Conservation (phyloP, 805 yeast genomes). For the Yarrowia phangngaensis region DNA sequence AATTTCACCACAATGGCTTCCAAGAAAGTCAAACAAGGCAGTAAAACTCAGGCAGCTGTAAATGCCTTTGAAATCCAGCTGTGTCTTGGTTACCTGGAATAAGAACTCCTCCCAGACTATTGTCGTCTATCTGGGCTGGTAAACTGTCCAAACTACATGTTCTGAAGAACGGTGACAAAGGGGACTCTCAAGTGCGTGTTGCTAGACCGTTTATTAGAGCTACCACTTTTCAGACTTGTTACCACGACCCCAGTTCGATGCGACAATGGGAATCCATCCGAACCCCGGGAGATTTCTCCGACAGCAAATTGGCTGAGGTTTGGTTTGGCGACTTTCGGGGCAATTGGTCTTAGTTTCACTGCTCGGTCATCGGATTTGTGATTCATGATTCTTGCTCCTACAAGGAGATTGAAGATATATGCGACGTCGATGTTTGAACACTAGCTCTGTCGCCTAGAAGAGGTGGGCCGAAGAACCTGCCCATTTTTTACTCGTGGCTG, state of each 20-base stretch:
- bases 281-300: too few relatives aligned
- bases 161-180: slow-evolving; percentile 83
- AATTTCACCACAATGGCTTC: too few relatives aligned
- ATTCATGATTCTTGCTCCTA: slow-evolving; percentile 43
- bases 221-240: too few relatives aligned
- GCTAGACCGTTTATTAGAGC: too few relatives aligned
- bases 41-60: too few relatives aligned
- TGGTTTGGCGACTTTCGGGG: slow-evolving; percentile 26
- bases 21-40: too few relatives aligned
- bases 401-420: slow-evolving; percentile 39
- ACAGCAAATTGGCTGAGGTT: not conserved
- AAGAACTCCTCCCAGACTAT: too few relatives aligned
- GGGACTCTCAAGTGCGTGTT: slow-evolving; percentile 85
- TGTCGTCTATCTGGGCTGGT: slow-evolving; percentile 77
- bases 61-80: too few relatives aligned
- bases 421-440: slow-evolving; percentile 46
- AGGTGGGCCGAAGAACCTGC: slow-evolving; percentile 72
- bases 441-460: slow-evolving; percentile 52
- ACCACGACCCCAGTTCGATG: too few relatives aligned
- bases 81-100: too few relatives aligned
- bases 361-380: slow-evolving; percentile 49
- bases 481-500: slow-evolving; percentile 52
- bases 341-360: slow-evolving; percentile 29
- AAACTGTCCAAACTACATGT: slow-evolving; percentile 61
- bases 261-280: too few relatives aligned